Percentiles rank a stretch among this genome's conserved stretches.
These are phyloP conservation scores for Ceratobasidium sp. DNA, from an alignment of 1,284 basidiomycete genomes.

Conservation along the genomic window DNA sequence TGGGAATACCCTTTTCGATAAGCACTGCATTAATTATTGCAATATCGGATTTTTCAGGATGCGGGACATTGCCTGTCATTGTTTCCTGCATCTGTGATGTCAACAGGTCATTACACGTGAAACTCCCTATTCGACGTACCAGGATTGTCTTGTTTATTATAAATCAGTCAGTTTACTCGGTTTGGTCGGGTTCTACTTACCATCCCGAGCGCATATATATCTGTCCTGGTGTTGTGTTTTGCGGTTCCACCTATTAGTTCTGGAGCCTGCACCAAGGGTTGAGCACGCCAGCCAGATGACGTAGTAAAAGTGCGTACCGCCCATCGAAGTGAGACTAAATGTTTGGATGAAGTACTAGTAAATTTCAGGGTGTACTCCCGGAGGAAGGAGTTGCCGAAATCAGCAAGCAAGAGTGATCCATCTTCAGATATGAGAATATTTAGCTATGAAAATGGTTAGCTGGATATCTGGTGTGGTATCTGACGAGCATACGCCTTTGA, in stretches of 20 bases:
- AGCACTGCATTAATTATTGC: too few relatives aligned
- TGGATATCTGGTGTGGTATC: neutral
- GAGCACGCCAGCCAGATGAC: too few relatives aligned
- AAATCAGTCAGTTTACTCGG: too few relatives aligned
- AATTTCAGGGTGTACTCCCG: neutral
- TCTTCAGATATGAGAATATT: slow-evolving; percentile 18
- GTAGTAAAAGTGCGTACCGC: neutral
- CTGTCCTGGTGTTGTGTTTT: neutral
- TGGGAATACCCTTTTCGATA: too few relatives aligned
- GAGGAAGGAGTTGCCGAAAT: slow-evolving; percentile 1
- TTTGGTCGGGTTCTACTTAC: neutral
- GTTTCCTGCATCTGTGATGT: too few relatives aligned
- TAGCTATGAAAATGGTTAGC: neutral
- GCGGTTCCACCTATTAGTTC: neutral
- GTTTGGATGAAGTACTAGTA: neutral
- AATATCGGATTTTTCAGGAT: too few relatives aligned
- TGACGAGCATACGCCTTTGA: slow-evolving; percentile 24
- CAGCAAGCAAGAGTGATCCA: neutral
- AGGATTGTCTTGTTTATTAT: too few relatives aligned
- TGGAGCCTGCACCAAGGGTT: slow-evolving; percentile 7
- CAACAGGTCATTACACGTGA: too few relatives aligned
- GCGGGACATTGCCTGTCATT: too few relatives aligned
- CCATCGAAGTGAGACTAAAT: neutral
- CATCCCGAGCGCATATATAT: slow-evolving; percentile 31
- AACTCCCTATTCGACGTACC: too few relatives aligned